Conservation (phyloP, 305 asterid species). For the Ilex paraguariensis region DNA sequence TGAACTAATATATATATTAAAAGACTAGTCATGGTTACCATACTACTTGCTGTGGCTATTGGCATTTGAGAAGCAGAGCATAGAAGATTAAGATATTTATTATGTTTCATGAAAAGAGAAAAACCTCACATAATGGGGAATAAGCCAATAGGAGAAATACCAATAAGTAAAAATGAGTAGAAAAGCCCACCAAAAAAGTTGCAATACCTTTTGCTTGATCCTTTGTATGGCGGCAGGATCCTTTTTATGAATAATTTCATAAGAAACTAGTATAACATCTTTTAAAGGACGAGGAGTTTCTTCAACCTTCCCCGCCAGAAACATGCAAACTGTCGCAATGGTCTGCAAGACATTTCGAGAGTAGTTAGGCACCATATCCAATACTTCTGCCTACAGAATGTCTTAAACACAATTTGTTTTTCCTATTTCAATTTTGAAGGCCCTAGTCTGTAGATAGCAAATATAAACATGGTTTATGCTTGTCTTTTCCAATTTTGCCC, state of each 20-base stretch:
- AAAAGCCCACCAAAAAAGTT: slow-evolving; percentile 3
- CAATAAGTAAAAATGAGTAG: no score
- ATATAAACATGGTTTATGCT: no score
- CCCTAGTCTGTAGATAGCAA: no score
- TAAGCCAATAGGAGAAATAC: not conserved
- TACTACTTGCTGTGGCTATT: no score
- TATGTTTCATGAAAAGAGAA: not conserved
- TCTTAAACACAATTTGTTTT: no score
- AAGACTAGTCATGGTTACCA: no score
- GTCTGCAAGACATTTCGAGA: slow-evolving; percentile 39
- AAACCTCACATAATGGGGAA: not conserved
- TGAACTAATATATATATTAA: no score
- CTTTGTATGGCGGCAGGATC: slow-evolving; percentile 78
- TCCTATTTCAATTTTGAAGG: no score
- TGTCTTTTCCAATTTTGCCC: no score
- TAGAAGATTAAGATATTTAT: no score
- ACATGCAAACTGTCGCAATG: slow-evolving; percentile 88
- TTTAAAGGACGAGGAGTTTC: slow-evolving; percentile 97
- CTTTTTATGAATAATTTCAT: slow-evolving; percentile 88
- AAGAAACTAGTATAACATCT: slow-evolving; percentile 88
- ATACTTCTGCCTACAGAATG: no score
- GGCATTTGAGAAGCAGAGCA: no score
- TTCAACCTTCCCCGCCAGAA: slow-evolving; percentile 99
- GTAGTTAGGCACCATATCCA: slow-evolving; percentile 8
- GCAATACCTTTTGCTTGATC: slow-evolving; percentile 88